These are phyloP conservation scores for Fragosphaeria purpurea DNA, from an alignment of 2,329 filamentous ascomycete species.

Conservation along the genomic window DNA sequence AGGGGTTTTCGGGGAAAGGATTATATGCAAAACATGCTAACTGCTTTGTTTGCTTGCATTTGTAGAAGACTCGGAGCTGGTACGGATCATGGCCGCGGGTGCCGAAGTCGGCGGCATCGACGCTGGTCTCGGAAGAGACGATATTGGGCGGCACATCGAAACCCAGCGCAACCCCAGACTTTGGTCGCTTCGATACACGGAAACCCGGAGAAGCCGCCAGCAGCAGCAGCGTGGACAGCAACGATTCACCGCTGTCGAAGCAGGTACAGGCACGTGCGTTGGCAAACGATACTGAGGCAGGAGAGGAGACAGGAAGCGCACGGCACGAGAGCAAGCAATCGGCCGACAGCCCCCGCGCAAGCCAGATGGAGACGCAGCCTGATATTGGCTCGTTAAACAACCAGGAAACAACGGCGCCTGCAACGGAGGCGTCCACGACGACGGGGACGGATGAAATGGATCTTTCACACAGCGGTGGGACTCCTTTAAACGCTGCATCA, in stretches of 20 bases:
- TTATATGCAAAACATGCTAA: too few species aligned
- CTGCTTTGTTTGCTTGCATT: too few species aligned
- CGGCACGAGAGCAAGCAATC: too few species aligned
- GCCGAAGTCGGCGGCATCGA: constrained; percentile 48
- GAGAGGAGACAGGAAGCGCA: too few species aligned
- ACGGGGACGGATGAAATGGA: neutral
- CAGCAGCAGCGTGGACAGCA: neutral
- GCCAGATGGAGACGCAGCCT: too few species aligned
- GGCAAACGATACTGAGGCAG: too few species aligned
- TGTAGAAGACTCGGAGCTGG: constrained; percentile 37
- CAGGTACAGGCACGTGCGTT: too few species aligned
- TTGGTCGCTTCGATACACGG: constrained; percentile 40
- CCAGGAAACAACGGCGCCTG: neutral
- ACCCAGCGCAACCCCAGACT: constrained; percentile 34
- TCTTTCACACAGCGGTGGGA: neutral
- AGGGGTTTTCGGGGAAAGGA: too few species aligned
- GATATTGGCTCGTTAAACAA: neutral
- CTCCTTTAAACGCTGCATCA: neutral
- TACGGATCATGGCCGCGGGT: constrained; percentile 51
- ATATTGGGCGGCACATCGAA: constrained; percentile 47
- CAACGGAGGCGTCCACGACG: neutral
- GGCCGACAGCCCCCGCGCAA: too few species aligned
- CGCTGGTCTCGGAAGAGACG: constrained; percentile 49
- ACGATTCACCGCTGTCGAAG: neutral
- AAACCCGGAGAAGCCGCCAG: constrained; percentile 21